Percentiles rank a stretch among this genome's conserved stretches.
Conservation (phyloP, 2,329 filamentous ascomycete species). For the Aspergillus neotritici region DNA sequence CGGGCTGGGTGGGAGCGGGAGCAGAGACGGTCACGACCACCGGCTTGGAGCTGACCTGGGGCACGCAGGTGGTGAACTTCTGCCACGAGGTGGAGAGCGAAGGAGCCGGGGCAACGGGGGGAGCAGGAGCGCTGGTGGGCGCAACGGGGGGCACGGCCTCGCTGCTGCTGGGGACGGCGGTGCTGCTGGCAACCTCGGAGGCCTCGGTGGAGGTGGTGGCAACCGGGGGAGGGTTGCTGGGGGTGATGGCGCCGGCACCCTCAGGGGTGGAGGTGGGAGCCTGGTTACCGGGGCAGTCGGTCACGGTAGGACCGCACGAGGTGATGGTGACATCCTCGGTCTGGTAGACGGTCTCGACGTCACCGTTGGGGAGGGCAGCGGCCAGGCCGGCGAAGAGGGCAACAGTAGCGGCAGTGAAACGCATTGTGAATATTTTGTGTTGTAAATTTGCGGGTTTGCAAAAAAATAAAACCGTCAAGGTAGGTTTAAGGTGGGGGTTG, state of each 20-base stretch:
- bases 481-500: slow-evolving; percentile 13
- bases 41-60: slow-evolving; percentile 29
- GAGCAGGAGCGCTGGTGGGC: slow-evolving; percentile 11
- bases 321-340: slow-evolving; percentile 59
- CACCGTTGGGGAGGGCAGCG: slow-evolving; percentile 32
- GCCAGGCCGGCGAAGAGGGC: slow-evolving; percentile 40
- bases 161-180: slow-evolving; percentile 9
- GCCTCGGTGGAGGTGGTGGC: background rate
- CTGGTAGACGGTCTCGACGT: slow-evolving; percentile 48
- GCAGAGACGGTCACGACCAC: slow-evolving; percentile 16
- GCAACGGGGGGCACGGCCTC: slow-evolving; percentile 13
- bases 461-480: slow-evolving; percentile 29
- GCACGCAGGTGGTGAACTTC: slow-evolving; percentile 26
- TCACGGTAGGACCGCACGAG: slow-evolving; percentile 55
- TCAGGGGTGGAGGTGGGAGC: slow-evolving; percentile 20
- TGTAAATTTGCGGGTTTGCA: slow-evolving; percentile 7
- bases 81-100: slow-evolving; percentile 22
- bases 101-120: slow-evolving; percentile 9
- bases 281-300: slow-evolving; percentile 49
- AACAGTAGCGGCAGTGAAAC: slow-evolving; percentile 38
- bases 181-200: slow-evolving; percentile 3
- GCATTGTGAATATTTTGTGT: slow-evolving; percentile 35
- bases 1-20: slow-evolving; percentile 4
- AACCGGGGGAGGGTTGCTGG: background rate
- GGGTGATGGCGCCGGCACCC: slow-evolving; percentile 15